Percentiles rank a stretch among this genome's conserved stretches.
These are phyloP conservation scores for Glycine tomentella DNA, from an alignment of 306 rosid genomes.

Conservation along the genomic window DNA sequence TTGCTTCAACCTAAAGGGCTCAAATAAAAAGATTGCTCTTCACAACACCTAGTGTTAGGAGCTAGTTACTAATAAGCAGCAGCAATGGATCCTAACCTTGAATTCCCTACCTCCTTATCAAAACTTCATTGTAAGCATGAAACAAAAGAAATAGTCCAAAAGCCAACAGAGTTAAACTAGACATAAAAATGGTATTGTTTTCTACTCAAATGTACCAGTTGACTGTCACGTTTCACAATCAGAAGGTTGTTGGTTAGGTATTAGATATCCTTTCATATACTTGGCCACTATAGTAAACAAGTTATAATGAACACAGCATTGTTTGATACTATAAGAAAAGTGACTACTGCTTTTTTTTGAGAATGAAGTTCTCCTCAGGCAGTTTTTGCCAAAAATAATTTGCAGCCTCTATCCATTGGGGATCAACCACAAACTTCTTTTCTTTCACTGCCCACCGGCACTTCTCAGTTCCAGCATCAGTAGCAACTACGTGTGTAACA, in stretches of 20 bases:
- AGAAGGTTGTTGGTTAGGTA: conserved; percentile 25
- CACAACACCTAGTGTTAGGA: background rate
- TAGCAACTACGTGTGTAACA: conserved; percentile 81
- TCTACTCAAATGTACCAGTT: conserved; percentile 3
- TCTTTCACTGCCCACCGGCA: conserved; percentile 80
- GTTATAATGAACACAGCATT: background rate
- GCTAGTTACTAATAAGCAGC: background rate
- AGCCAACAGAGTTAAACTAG: background rate
- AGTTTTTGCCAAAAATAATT: conserved; percentile 81
- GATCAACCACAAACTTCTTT: conserved; percentile 77
- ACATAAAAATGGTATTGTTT: background rate
- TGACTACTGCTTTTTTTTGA: conserved; percentile 47
- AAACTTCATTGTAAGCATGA: conserved; percentile 9
- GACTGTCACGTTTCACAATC: background rate
- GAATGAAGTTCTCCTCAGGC: conserved; percentile 69
- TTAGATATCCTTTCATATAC: conserved; percentile 7
- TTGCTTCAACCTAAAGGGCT: background rate
- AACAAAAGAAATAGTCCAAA: background rate
- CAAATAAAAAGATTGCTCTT: background rate
- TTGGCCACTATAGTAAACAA: conserved; percentile 7
- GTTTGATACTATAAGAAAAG: background rate
- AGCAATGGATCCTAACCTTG: background rate
- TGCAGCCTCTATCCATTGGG: conserved; percentile 85
- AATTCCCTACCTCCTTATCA: background rate
- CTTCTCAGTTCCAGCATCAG: conserved; percentile 85